phyloP scores from a whole-genome alignment of 1,139 yeast genomes.

The Magnusiomyces clavatus region DNA sequence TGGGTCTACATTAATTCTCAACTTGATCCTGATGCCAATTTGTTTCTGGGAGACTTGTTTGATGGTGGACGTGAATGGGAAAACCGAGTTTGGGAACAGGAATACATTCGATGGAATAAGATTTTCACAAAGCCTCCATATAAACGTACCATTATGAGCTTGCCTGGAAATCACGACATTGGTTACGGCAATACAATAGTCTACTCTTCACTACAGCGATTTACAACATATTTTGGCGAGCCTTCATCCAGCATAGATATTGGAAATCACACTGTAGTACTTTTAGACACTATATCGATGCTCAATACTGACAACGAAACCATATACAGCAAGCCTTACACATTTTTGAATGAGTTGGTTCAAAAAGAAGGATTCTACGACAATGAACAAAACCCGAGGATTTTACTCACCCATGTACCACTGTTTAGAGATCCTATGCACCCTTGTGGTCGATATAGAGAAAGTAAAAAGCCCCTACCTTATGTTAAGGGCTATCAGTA shows the following conservation, averaged over 20 bases:
- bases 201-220: conserved; percentile 50
- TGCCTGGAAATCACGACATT: conserved; percentile 95
- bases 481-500: conserved; percentile 67
- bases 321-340: conserved; percentile 38
- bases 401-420: conserved; percentile 76
- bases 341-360: conserved; percentile 33
- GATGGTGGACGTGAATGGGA: conserved; percentile 95
- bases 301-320: conserved; percentile 43
- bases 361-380: conserved; percentile 22
- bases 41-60: conserved; percentile 84
- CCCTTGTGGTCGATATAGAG: conserved; percentile 64
- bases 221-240: conserved; percentile 65
- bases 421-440: conserved; percentile 50
- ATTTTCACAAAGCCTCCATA: conserved; percentile 49
- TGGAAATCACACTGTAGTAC: conserved; percentile 72
- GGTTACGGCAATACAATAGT: conserved; percentile 73
- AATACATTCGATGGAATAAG: conserved; percentile 55
- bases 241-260: conserved; percentile 47
- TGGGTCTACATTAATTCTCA: conserved; percentile 52
- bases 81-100: conserved; percentile 61
- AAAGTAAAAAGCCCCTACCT: conserved; percentile 48
- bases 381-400: conserved; percentile 44
- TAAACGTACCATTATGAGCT: conserved; percentile 42
- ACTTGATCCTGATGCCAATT: conserved; percentile 65
- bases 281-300: conserved; percentile 75